These are phyloP conservation scores for Trametes meyenii DNA, from an alignment of 768 basidiomycete species.

Conservation along the genomic window DNA sequence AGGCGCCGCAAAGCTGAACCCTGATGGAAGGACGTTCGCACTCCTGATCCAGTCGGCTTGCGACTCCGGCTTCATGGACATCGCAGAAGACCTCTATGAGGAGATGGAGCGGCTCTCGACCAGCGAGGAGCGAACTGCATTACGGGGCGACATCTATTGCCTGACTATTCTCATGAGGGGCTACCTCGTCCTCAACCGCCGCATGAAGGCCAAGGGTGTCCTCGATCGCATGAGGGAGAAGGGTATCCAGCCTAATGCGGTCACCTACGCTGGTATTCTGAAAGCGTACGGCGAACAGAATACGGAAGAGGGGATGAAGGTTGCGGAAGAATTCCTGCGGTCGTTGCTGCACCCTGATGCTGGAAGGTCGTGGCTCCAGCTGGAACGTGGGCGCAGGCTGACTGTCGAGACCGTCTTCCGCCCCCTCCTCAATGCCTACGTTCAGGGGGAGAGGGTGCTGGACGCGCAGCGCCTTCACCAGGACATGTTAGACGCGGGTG, in stretches of 20 bases:
- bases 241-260: constrained; percentile 65
- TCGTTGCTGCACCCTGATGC: constrained; percentile 41
- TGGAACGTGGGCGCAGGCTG: constrained; percentile 41
- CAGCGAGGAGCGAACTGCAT: constrained; percentile 38
- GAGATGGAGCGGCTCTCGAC: constrained; percentile 60
- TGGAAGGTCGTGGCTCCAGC: constrained; percentile 41
- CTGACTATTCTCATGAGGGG: constrained; percentile 79
- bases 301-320: constrained; percentile 50
- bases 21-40: constrained; percentile 68
- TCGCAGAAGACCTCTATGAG: constrained; percentile 66
- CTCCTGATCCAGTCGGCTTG: constrained; percentile 81
- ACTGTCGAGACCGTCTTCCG: constrained; percentile 59
- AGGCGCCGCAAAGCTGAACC: constrained; percentile 49
- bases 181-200: constrained; percentile 60
- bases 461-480: constrained; percentile 62
- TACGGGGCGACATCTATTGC: constrained; percentile 57
- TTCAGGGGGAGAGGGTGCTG: constrained; percentile 43
- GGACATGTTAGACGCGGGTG: constrained; percentile 55
- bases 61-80: constrained; percentile 64
- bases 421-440: constrained; percentile 61
- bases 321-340: constrained; percentile 69
- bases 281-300: constrained; percentile 56
- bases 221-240: constrained; percentile 72
- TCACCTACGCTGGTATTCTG: constrained; percentile 72
- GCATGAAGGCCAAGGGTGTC: constrained; percentile 57